Base-by-base conservation (phyloP, 495 filamentous ascomycete genomes). In the Cairneyella variabilis region DNA sequence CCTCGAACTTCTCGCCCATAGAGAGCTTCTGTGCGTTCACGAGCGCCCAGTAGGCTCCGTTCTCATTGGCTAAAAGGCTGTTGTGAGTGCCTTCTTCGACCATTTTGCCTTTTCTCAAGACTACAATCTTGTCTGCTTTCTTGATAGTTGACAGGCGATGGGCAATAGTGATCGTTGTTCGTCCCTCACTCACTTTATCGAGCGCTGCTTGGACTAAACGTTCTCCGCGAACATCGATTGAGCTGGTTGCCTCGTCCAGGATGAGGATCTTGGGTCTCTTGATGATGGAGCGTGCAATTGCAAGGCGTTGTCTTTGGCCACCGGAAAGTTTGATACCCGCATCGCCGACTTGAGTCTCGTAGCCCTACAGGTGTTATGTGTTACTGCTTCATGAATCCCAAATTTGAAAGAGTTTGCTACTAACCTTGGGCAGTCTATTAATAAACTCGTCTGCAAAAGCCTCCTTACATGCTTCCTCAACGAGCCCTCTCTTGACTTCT, bases 261-360 rank as follows among this genome's bases (percentile, higher is more conserved):
- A 95, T 84, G 4, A 96, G 70, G 51, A 96, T 84, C n/a, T 80
- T 80, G 0, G 90, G 89, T 42, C 88, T 76, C 61, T 88, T 87
- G 48, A 95, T 77, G 25, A 90, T 80, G 21, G 82, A 83, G 18
- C 86, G 73, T 1, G 86, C 86, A 47, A 91, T 82, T 9, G 86
- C 79, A 0, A 89, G 66, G 37, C 84, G 71, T 58, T 89, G 85
- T 54, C 81, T 80, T 62, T 84, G 80, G 11, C 81, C 80, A 23
- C 77, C 79, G n/a, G 71, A 77, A n/a, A 84, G 59, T 45, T 79
- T 83, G 65, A 79, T 76, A 1, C 79, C 80, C 3, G 71, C 65
- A 37, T 83, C 79, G 23, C 80, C 79, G 1, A 81, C 76, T 10
- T 76, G 66, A 0, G 85, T 88, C n/a, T 86, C 71, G 57, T 88